A percentile compares a stretch with the other conserved stretches of the same genome.
Conservation (phyloP, 2,329 filamentous ascomycete genomes). For the Xylaria digitata region DNA sequence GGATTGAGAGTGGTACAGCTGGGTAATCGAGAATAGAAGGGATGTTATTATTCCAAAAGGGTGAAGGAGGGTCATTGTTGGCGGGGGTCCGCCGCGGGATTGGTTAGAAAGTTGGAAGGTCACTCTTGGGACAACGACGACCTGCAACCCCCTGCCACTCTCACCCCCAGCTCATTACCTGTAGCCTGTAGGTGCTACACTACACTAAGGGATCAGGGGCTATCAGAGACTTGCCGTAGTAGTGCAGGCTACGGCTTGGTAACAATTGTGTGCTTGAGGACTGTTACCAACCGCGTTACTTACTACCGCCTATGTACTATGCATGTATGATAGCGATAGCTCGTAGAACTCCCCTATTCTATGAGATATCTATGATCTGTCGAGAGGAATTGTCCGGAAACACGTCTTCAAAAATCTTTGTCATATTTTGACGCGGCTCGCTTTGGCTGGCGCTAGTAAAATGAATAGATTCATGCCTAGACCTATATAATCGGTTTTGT, state of each 20-base stretch:
- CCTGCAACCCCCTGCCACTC: conserved; percentile 31
- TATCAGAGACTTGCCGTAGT: too few species aligned
- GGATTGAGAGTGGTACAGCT: conserved; percentile 32
- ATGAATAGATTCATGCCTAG: background rate
- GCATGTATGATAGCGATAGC: too few species aligned
- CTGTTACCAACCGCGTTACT: too few species aligned
- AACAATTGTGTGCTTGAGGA: too few species aligned
- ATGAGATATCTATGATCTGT: too few species aligned
- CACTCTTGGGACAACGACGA: conserved; percentile 27
- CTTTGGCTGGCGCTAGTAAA: too few species aligned
- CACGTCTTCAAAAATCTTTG: background rate
- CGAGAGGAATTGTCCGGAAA: background rate
- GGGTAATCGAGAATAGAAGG: conserved; percentile 38
- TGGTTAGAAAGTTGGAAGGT: conserved; percentile 31
- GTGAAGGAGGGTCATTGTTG: conserved; percentile 35
- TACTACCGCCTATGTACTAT: too few species aligned
- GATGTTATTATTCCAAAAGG: conserved; percentile 39
- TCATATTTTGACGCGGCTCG: background rate
- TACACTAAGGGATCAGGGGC: conserved; percentile 20
- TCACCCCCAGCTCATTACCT: conserved; percentile 24
- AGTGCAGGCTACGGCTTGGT: too few species aligned
- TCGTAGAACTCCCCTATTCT: too few species aligned
- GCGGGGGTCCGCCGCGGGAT: conserved; percentile 36
- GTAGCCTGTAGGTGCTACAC: background rate
- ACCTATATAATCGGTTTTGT: background rate